phyloP scores from a whole-genome alignment of 768 basidiomycete genomes.

The Mycena vulgaris region DNA sequence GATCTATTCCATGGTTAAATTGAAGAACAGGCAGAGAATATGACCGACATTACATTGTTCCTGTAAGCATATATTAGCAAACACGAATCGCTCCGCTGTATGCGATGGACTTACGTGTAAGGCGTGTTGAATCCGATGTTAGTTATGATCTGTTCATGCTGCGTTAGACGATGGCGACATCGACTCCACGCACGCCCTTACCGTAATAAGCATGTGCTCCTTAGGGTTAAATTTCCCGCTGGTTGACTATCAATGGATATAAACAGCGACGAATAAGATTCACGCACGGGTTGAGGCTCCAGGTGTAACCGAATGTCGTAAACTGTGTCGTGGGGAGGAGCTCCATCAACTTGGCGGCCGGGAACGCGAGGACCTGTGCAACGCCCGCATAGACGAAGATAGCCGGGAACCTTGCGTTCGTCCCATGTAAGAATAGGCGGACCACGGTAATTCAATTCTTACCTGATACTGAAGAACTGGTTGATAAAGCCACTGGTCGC shows the following conservation, averaged over 20 bases:
- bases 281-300: constrained; percentile 60
- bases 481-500: constrained; percentile 47
- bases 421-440: too few species aligned
- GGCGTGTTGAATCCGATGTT: constrained; percentile 61
- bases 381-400: constrained; percentile 46
- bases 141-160: constrained; percentile 62
- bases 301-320: constrained; percentile 64
- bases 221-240: constrained; percentile 76
- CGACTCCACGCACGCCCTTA: too few species aligned
- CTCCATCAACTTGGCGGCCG: constrained; percentile 58
- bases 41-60: constrained; percentile 27
- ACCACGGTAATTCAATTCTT: too few species aligned
- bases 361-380: constrained; percentile 65
- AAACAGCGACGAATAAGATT: constrained; percentile 25
- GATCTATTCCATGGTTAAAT: too few species aligned
- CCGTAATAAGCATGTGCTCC: constrained; percentile 71
- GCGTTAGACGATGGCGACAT: too few species aligned
- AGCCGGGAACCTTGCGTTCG: background rate
- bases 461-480: constrained; percentile 50
- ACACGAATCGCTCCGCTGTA: too few species aligned
- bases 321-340: constrained; percentile 43
- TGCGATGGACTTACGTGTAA: constrained; percentile 65
- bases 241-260: background rate
- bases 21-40: too few species aligned
- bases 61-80: constrained; percentile 29